Evolutionary conservation across 106 monocot genomes (phyloP).

Genomic region (Narthecium ossifragum): DNA sequence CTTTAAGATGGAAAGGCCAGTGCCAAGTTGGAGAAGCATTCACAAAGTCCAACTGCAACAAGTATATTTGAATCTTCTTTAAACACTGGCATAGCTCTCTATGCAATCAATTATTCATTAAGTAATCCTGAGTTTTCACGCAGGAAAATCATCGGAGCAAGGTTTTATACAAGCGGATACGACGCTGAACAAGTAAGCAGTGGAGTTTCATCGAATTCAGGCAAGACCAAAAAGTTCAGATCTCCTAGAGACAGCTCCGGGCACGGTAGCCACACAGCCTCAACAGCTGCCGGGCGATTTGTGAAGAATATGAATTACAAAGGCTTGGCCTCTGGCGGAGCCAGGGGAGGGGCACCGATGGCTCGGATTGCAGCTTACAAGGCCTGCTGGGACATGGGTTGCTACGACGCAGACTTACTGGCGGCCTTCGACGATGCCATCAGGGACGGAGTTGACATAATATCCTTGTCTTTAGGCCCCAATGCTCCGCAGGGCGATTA

Average conservation of each 20-base stretch:
- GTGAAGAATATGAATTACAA: conserved; percentile 58
- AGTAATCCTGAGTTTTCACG: not conserved
- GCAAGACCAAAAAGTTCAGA: conserved; percentile 28
- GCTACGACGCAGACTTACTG: conserved; percentile 87
- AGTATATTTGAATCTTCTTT: too few species aligned
- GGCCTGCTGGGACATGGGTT: conserved; percentile 82
- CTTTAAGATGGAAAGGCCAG: conserved; percentile 75
- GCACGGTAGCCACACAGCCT: conserved; percentile 94
- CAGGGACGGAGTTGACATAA: conserved; percentile 74
- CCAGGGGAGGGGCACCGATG: conserved; percentile 78
- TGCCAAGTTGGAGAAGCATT: conserved; percentile 78
- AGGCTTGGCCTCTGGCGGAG: conserved; percentile 59
- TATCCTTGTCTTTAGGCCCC: conserved; percentile 82
- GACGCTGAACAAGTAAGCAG: conserved; percentile 39
- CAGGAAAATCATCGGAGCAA: conserved; percentile 58
- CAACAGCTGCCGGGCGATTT: conserved; percentile 67
- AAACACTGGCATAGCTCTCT: too few species aligned
- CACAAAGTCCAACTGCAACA: conserved; percentile 67
- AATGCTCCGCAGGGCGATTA: conserved; percentile 67
- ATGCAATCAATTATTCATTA: not conserved
- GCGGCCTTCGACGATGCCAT: conserved; percentile 92
- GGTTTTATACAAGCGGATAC: conserved; percentile 70
- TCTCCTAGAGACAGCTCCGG: conserved; percentile 87
- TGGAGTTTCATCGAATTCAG: conserved; percentile 1
- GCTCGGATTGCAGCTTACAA: conserved; percentile 87